Evolutionary conservation across 163 green algal genomes (phyloP), one percentile per base, ranked within the genome.

Genomic region (Coccomyxa subellipsoidea): DNA sequence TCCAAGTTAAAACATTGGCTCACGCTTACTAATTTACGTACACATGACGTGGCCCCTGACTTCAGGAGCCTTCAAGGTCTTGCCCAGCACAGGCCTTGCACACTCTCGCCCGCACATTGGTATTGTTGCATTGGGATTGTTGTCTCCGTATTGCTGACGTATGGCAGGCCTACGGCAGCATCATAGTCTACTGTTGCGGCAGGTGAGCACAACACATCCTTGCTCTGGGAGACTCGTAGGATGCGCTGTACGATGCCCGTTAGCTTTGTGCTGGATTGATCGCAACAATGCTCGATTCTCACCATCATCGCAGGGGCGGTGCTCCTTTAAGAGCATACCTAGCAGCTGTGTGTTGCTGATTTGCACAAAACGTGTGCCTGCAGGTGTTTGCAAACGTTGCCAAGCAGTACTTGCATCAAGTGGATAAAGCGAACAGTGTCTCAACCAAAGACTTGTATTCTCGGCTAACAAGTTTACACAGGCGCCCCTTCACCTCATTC

Each of bases 311-410:
- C 23, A 34, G 32, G 15, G 66, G 7, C 8, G 66, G 8, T 12
- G 66, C 18, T 35, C 15, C 66, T 32, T 12, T 34, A 75, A 18
- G 18, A 18, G 47, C 12, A 66, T 66, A 66, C 18, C 47, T 66
- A 29, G 12, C 18, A 15, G 27, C 66, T 75, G 15, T 75, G 27
- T 75, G 18, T 75, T 53, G 1, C 35, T 34, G 73, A 32, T 29
- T 38, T 40, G 25, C 47, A n/a, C n/a, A 53, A 79, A 15, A 79
- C 31, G 35, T 54, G 35, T 47, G 73, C 76, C 10, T 79, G 37
- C 81, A 84, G 81, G 75, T 81, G 9, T 84, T 84, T 84, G 75
- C 75, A n/a, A 40, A 77, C 7, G 81, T 80, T 7, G 81, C 81
- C 36, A 84, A 81, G 73, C 37, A 81, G 29, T 78, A n/a, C 6